Base-by-base conservation (phyloP, 306 rosid species). In the Senna siamea region DNA sequence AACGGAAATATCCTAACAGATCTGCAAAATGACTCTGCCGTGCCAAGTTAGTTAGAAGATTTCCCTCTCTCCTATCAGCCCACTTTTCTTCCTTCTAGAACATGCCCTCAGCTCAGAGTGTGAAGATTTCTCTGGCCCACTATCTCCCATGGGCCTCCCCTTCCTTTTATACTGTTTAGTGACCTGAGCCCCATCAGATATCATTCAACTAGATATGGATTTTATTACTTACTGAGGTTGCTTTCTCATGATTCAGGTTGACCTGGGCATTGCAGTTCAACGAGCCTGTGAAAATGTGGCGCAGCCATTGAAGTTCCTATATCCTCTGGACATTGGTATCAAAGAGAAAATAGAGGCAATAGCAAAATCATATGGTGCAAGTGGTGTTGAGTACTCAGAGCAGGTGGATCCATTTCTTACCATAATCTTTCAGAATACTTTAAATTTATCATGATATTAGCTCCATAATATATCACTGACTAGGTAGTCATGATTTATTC, bases 281-380 rank as follows among this genome's bases (percentile, higher is more conserved):
- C 86, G 55, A 74, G 98, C 95, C 23, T 94, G 98, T 65, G 96
- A 91, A 85, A 87, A 85, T 84, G 93, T 87, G 43, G 37, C 89
- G 38, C 90, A 84, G 48, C 89, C 87, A 15, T 79, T 94, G 87
- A 89, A 90, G 78, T 94, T 91, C 83, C 77, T 94, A 48, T 94
- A 94, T 85, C 88, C 96, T 30, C 63, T 94, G 80, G 98, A 89
- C 32, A 23, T 64, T 52, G 51, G 93, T 76, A 91, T 94, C 60
- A 94, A 94, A 81, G 93, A 85, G 73, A 94, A 94, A 77, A 91
- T 94, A 80, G 97, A 87, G 80, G 97, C 93, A 57, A 94, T 94
- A 76, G 98, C 98, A 75, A 87, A 78, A 73, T 94, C 98, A 69
- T 94, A 94, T 69, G 98, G 98, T 17, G 98, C 98, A 62, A 83